A percentile compares a stretch with the other conserved stretches of the same genome.
Evolutionary conservation across 176 grass and related monocot genomes (phyloP).

Genomic region (Avena eriantha): DNA sequence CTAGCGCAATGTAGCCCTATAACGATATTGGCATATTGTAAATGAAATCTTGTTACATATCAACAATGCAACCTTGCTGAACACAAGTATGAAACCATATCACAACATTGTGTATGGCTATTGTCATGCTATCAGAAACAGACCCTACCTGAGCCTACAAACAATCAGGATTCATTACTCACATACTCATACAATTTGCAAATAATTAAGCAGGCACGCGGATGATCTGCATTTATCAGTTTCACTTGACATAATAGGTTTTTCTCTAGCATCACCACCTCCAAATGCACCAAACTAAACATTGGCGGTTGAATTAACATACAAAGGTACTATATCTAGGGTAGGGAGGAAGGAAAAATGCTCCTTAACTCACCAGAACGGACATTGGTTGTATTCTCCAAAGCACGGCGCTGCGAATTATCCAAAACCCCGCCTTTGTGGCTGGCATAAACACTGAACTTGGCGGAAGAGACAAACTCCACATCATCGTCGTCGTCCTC

Average conservation of each 20-base stretch:
- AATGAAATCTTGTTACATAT: neutral
- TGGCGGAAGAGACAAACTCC: slow-evolving; percentile 26
- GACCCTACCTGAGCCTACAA: neutral
- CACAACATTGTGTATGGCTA: neutral
- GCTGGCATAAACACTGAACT: slow-evolving; percentile 8
- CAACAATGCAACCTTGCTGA: neutral
- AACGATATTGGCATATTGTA: neutral
- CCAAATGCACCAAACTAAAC: neutral
- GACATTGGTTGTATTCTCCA: neutral
- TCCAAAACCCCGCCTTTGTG: neutral
- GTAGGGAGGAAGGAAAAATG: slow-evolving; percentile 11
- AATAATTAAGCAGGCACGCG: neutral
- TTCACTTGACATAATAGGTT: neutral
- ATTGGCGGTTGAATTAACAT: neutral
- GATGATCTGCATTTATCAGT: neutral
- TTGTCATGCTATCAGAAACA: neutral
- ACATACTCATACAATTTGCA: neutral
- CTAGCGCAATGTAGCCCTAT: neutral
- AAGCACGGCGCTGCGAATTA: neutral
- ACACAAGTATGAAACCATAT: neutral
- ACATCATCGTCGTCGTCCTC: slow-evolving; percentile 43
- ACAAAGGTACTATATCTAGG: neutral
- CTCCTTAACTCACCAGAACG: slow-evolving; percentile 23
- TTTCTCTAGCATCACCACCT: neutral
- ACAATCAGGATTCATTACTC: neutral